These are phyloP conservation scores for Wallacemonas sp. DNA, from an alignment of 208 protist species.

Conservation along the genomic window DNA sequence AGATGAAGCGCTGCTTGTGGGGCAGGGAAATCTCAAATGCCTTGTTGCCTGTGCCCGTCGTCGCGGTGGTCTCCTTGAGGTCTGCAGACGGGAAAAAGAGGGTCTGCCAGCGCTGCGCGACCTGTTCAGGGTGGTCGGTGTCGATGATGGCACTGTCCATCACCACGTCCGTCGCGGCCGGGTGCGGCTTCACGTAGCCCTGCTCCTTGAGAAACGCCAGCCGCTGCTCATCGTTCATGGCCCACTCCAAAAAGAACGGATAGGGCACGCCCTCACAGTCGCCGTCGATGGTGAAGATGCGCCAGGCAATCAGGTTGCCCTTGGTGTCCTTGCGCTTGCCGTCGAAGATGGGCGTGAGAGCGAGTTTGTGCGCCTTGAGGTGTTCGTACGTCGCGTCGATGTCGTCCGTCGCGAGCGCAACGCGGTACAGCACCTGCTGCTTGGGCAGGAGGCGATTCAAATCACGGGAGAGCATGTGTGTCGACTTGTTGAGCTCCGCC, in stretches of 20 bases:
- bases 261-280: constrained; percentile 8
- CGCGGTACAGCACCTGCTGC: constrained; percentile 10
- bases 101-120: background rate
- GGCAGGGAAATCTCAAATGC: background rate
- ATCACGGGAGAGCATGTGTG: constrained; percentile 5
- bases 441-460: background rate
- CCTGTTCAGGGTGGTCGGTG: background rate
- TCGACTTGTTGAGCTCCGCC: background rate
- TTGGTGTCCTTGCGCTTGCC: background rate
- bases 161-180: background rate
- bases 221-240: background rate
- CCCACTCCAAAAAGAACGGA: constrained; percentile 17
- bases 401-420: constrained; percentile 1
- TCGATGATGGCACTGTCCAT: background rate
- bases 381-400: constrained; percentile 7
- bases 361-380: background rate
- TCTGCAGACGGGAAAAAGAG: background rate
- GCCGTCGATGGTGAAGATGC: constrained; percentile 15
- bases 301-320: constrained; percentile 15
- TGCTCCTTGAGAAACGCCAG: background rate
- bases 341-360: constrained; percentile 1
- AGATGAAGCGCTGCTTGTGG: background rate
- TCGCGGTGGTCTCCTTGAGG: background rate
- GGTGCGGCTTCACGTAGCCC: background rate
- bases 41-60: background rate